Conservation (phyloP, 2,329 filamentous ascomycete species). For the Phyllosticta capitalensis region DNA sequence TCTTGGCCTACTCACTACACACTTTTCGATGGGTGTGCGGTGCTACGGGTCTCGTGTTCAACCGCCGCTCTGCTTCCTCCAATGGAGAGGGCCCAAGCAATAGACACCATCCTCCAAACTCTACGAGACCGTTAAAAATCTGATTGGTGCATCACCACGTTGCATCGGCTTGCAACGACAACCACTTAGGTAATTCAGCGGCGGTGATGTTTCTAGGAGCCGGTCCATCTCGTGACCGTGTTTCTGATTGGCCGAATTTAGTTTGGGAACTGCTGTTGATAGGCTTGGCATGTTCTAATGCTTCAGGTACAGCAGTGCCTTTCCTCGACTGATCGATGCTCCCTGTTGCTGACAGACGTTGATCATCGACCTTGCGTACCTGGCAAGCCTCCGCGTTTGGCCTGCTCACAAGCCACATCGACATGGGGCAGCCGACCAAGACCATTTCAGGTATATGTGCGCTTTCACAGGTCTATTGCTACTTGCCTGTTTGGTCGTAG, state of each 20-base stretch:
- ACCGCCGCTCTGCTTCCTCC: background rate
- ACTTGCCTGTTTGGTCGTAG: background rate
- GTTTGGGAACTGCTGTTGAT: background rate
- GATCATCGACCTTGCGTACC: background rate
- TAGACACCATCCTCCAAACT: too few species aligned
- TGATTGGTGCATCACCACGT: background rate
- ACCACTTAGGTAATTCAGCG: background rate
- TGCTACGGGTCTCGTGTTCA: background rate
- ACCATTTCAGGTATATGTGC: background rate
- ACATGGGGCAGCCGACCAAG: background rate
- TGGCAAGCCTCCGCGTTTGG: background rate
- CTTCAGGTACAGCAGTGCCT: background rate
- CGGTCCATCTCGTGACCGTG: background rate
- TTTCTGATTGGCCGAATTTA: background rate
- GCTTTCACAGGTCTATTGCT: background rate
- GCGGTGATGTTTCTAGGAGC: background rate
- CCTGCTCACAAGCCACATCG: background rate
- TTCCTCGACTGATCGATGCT: background rate
- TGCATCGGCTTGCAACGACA: background rate
- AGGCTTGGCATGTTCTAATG: background rate
- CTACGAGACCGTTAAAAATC: background rate
- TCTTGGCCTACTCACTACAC: background rate
- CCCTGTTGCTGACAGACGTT: background rate
- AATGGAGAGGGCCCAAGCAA: background rate
- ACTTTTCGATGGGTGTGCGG: background rate